Conservation (phyloP, 176 grass and related monocot species). For the Oryza punctata region DNA sequence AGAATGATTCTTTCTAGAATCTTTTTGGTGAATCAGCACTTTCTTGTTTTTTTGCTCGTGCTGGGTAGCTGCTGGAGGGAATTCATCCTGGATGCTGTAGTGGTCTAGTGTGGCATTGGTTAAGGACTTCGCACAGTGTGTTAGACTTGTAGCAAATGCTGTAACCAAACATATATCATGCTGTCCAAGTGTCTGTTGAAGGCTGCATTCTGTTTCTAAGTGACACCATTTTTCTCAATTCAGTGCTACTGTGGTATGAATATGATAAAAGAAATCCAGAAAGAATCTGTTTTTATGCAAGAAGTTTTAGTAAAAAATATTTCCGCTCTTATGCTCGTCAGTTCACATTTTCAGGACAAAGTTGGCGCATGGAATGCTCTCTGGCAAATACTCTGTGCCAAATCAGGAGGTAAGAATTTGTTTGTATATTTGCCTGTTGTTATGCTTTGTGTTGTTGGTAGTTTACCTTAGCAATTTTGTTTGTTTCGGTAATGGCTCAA, state of each 20-base stretch:
- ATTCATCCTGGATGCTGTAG: not conserved
- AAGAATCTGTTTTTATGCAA: not conserved
- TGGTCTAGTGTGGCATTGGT: not conserved
- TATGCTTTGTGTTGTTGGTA: slow-evolving; percentile 6
- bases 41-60: not conserved
- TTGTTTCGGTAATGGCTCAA: not conserved
- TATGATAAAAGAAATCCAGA: not conserved
- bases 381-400: slow-evolving; percentile 79
- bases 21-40: not conserved
- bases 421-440: slow-evolving; percentile 4
- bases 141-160: slow-evolving; percentile 3
- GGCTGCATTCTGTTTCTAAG: not conserved
- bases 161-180: slow-evolving; percentile 1
- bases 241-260: not conserved
- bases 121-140: not conserved
- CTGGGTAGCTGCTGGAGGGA: not conserved
- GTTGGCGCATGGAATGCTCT: slow-evolving; percentile 86
- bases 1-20: not conserved
- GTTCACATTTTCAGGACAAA: slow-evolving; percentile 66
- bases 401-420: slow-evolving; percentile 59
- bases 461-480: not conserved
- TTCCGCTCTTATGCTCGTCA: not conserved
- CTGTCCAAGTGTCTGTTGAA: not conserved
- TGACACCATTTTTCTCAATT: not conserved
- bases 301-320: not conserved